Evolutionary conservation across 2,329 filamentous ascomycete genomes (phyloP).

Genomic region (Fusarium miscanthi): DNA sequence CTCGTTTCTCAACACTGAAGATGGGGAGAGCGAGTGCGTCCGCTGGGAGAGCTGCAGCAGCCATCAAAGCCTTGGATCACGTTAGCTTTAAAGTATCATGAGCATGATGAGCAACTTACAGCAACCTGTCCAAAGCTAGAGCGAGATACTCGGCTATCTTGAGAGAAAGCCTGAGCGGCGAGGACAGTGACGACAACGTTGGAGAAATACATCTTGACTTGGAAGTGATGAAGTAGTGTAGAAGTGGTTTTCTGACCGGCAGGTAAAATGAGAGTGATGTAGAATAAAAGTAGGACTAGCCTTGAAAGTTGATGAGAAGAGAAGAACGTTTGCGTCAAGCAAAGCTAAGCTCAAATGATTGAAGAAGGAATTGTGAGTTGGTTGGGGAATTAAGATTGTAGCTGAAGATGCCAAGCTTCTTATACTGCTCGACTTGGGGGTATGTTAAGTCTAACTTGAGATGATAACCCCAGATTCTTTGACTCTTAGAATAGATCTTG

Average conservation of each 20-base stretch:
- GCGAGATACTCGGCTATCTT: background rate
- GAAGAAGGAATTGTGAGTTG: constrained; percentile 5
- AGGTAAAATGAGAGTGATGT: constrained; percentile 9
- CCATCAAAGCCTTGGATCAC: constrained; percentile 10
- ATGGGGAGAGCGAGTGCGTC: constrained; percentile 22
- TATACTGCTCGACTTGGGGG: background rate
- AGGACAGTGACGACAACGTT: constrained; percentile 21
- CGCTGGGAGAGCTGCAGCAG: constrained; percentile 18
- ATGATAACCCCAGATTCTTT: background rate
- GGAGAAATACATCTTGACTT: constrained; percentile 25
- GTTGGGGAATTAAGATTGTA: background rate
- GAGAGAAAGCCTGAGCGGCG: constrained; percentile 22
- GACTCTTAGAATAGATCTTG: background rate
- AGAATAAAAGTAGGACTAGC: constrained; percentile 12
- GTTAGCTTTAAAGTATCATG: background rate
- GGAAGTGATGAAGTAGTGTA: too few species aligned
- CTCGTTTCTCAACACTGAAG: background rate
- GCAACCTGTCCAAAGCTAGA: background rate
- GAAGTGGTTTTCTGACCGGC: constrained; percentile 12
- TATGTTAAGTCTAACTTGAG: background rate
- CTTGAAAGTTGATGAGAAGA: background rate
- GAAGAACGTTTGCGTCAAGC: constrained; percentile 20
- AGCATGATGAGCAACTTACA: background rate
- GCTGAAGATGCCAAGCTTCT: background rate
- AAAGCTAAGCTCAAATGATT: constrained; percentile 14